phyloP scores from a whole-genome alignment of 169 alveolate genomes.

The Plasmodium berghei region DNA sequence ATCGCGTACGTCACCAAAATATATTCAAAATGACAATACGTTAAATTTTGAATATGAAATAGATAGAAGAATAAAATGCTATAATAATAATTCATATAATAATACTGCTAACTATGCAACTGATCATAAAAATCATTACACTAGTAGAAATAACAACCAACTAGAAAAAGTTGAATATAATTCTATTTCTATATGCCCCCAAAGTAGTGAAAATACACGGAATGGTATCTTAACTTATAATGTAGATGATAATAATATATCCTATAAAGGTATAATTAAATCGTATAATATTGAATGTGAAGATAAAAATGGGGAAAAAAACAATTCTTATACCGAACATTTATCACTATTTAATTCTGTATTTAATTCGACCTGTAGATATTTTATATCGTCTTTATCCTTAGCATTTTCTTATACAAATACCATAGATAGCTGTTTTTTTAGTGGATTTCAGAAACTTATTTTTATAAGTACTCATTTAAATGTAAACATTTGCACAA shows the following conservation, averaged over 20 bases:
- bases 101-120: not conserved
- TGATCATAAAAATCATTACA: not conserved
- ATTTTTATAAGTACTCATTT: slow-evolving; percentile 63
- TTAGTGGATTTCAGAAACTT: slow-evolving; percentile 68
- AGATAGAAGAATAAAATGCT: slow-evolving; percentile 15
- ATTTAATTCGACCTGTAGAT: slow-evolving; percentile 73
- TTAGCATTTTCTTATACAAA: slow-evolving; percentile 69
- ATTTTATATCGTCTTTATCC: slow-evolving; percentile 64
- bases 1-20: not conserved
- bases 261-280: not conserved
- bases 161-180: not conserved
- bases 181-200: not conserved
- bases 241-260: not conserved
- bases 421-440: slow-evolving; percentile 58
- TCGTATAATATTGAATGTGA: not conserved
- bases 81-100: slow-evolving; percentile 1
- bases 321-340: slow-evolving; percentile 5
- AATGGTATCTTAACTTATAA: not conserved
- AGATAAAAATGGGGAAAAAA: not conserved
- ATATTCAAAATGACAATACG: not conserved
- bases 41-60: slow-evolving; percentile 20
- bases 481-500: slow-evolving; percentile 64
- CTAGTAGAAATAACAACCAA: not conserved
- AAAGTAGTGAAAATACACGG: too few species aligned
- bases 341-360: slow-evolving; percentile 36